phyloP scores from a whole-genome alignment of 345 rosid species.

The Syzygium aqueum region DNA sequence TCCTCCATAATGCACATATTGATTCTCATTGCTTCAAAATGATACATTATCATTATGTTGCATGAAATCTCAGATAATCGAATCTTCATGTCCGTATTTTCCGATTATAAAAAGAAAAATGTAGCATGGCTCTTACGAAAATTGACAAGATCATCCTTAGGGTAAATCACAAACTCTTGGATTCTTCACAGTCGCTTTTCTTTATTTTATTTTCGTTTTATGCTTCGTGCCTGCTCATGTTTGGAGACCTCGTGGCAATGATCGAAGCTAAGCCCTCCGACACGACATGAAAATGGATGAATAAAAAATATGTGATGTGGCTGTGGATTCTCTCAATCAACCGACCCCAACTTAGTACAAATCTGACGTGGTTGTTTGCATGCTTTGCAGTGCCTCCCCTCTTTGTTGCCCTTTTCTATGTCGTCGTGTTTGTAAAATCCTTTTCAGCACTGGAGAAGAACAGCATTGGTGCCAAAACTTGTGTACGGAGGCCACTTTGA shows the following conservation, averaged over 20 bases:
- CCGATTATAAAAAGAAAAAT: background rate
- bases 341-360: background rate
- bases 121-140: background rate
- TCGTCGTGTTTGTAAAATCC: background rate
- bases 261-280: background rate
- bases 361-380: background rate
- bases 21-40: background rate
- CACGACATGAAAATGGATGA: background rate
- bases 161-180: background rate
- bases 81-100: background rate
- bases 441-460: background rate
- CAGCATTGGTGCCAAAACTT: too few relatives aligned
- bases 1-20: too few relatives aligned
- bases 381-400: background rate
- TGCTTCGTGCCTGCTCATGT: background rate
- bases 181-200: background rate
- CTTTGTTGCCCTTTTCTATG: background rate
- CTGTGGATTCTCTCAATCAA: background rate
- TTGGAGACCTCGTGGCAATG: background rate
- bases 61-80: background rate
- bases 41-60: background rate
- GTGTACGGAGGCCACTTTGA: too few relatives aligned
- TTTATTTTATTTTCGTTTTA: background rate
- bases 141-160: background rate
- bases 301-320: background rate